Evolutionary conservation across 176 grass and related monocot genomes (phyloP), one percentile per base, ranked within the genome.

Genomic region (Oryza longistaminata): DNA sequence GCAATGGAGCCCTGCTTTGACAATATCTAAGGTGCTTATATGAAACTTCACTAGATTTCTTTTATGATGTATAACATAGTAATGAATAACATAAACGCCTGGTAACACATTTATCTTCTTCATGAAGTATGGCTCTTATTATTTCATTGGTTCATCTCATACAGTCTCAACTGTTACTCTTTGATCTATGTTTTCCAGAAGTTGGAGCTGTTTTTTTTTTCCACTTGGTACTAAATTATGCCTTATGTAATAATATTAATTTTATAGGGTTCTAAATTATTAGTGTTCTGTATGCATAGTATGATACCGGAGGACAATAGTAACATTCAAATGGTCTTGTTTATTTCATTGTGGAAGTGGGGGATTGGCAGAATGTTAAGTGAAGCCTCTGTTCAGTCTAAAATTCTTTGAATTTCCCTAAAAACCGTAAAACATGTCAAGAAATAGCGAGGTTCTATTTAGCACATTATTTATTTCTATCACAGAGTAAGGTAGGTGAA

Each of bases 1-100:
- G 52, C 89, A 90, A 70, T 90, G 89, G 89, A 90, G 89, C 75
- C 89, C 89, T 64, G 89, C 89, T 80, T 87, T 90, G 81, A 90
- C 89, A 9, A 90, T 90, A 19, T 90, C 89, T 5, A 90, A 90
- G 89, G 89, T 90, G 37, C 78, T 69, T 26, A 8, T 24, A 17
- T 6, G 68, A 46, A 55, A 73, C 12, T 64, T 65, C n/a, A 70
- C 1, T 24, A 19, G 42, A 62, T 70, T 64, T 31, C 16, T 73
- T 9, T 15, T 70, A 17, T 31, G 17, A 75, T 49, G 16, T 33
- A 68, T 58, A 39, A 39, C 11, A 35, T 27, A 21, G 17, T 58
- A 64, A 82, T 19, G 33, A 65, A 55, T 64, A 53, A 74, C 14
- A 9, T 48, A 34, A 61, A 80, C 61, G 25, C 19, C 2, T 45